A percentile compares a stretch with the other conserved stretches of the same genome.
phyloP scores from a whole-genome alignment of 306 rosid species.

The Hippophae gyantsensis region DNA sequence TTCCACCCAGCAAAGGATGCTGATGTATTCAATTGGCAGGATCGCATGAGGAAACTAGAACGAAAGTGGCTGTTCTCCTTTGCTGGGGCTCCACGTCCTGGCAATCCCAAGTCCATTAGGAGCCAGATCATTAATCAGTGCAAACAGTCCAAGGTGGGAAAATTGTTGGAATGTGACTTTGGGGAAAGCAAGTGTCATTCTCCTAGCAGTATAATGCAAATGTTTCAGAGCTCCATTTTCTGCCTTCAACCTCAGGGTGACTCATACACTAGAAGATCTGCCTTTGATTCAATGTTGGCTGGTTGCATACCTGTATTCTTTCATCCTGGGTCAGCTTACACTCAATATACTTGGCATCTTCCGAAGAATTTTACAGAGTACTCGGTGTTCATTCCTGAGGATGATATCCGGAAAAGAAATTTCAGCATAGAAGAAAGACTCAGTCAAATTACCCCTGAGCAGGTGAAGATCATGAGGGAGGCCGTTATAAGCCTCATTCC shows the following conservation, averaged over 20 bases:
- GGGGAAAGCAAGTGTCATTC: conserved; percentile 99
- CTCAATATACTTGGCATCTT: conserved; percentile 97
- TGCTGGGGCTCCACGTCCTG: conserved; percentile 99
- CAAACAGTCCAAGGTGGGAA: conserved; percentile 53
- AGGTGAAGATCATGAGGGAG: conserved; percentile 79
- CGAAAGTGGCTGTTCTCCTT: conserved; percentile 82
- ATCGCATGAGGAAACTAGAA: conserved; percentile 39
- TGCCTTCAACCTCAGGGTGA: conserved; percentile 99
- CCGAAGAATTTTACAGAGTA: conserved; percentile 71
- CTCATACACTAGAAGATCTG: conserved; percentile 89
- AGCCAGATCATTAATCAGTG: conserved; percentile 83
- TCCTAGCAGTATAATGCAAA: conserved; percentile 92
- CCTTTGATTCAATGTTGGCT: conserved; percentile 90
- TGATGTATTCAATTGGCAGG: conserved; percentile 52
- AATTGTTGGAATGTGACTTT: conserved; percentile 84
- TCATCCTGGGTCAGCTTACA: conserved; percentile 96
- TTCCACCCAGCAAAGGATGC: conserved; percentile 93
- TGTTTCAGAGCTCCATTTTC: conserved; percentile 94
- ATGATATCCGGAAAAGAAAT: conserved; percentile 72
- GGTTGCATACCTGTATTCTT: conserved; percentile 98
- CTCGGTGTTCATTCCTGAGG: conserved; percentile 91
- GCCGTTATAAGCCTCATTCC: conserved; percentile 85
- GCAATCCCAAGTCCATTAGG: conserved; percentile 68
- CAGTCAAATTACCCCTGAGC: conserved; percentile 52
- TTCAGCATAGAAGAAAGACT: conserved; percentile 71